These are phyloP conservation scores for Primulina huaijiensis DNA, from an alignment of 257 asterid genomes.

Conservation along the genomic window DNA sequence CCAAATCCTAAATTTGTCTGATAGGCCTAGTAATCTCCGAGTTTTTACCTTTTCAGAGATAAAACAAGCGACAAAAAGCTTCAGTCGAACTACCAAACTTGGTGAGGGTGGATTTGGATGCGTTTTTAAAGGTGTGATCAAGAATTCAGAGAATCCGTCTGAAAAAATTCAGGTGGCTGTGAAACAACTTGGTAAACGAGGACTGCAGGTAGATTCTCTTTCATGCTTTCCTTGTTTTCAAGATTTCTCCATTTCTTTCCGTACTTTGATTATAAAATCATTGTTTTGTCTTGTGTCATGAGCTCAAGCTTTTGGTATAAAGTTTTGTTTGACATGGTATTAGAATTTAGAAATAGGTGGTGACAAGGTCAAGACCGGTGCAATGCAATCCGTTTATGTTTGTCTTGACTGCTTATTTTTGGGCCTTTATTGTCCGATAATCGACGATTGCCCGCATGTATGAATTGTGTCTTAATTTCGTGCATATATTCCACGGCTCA, in stretches of 20 bases:
- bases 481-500: background rate
- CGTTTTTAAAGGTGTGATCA: conserved; percentile 64
- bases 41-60: conserved; percentile 64
- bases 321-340: background rate
- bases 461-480: background rate
- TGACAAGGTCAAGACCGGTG: background rate
- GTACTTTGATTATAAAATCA: background rate
- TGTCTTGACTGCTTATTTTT: background rate
- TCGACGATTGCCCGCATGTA: background rate
- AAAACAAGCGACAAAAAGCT: conserved; percentile 61
- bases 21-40: conserved; percentile 50
- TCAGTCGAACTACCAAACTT: conserved; percentile 54
- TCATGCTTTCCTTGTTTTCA: background rate
- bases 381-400: background rate
- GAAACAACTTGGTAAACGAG: conserved; percentile 73
- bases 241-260: background rate
- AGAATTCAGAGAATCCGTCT: conserved; percentile 53
- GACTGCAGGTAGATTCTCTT: conserved; percentile 61
- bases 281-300: background rate
- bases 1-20: conserved; percentile 41
- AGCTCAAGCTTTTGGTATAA: background rate
- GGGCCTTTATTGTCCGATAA: background rate
- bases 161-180: conserved; percentile 62
- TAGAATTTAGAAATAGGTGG: too few species aligned
- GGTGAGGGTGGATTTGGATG: conserved; percentile 99